Base-by-base conservation (phyloP, 306 rosid genomes). In the Carpinus viminea region DNA sequence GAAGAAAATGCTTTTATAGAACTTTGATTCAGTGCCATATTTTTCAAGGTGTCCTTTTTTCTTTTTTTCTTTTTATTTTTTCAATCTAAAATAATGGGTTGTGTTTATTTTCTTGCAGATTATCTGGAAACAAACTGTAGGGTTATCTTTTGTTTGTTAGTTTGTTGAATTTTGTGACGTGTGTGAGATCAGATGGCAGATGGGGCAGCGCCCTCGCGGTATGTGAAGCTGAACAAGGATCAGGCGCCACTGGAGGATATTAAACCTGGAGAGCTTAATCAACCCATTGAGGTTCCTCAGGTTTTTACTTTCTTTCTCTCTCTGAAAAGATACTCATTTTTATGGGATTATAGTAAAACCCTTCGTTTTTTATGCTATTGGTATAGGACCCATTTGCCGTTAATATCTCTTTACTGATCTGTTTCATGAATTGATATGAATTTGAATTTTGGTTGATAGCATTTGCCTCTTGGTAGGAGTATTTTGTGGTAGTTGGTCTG, bases 271-370 rank as follows among this genome's bases (percentile, higher is more conserved):
- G 99, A 96, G 89, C 99, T 96, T 74, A 93, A 93, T 80, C 98
- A 93, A 81, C 99, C 99, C 28, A 86, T 96, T 80, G 92, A 93
- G 16, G 94, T 93, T 84, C 97, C 98, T 82, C 98, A 96, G 97
- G 99, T 93, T 51, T 80, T 15, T 41, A 41, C 45, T 41, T 8
- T 16, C n/a, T 31, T 60, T 38, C 47, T 46, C 60, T 3, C 59
- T 60, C 20, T 47, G 3, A 4, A 4, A 60, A 8, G 24, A 5
- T 45, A 15, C 17, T 7, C n/a, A 10, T 16, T 38, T 50, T 5
- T 70, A 70, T 28, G 16, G 59, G 24, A 47, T 8, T 26, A 2
- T 1, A 64, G 0, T 38, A 11, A 36, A 21, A 24, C 65, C 48
- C 12, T 24, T 71, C 18, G 60, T 77, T 24, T 9, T 38, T 61